Evolutionary conservation across 78 protist genomes (phyloP), one percentile per base, ranked within the genome.

Genomic region (slime mould (Dictyostelium discoideum)): DNA sequence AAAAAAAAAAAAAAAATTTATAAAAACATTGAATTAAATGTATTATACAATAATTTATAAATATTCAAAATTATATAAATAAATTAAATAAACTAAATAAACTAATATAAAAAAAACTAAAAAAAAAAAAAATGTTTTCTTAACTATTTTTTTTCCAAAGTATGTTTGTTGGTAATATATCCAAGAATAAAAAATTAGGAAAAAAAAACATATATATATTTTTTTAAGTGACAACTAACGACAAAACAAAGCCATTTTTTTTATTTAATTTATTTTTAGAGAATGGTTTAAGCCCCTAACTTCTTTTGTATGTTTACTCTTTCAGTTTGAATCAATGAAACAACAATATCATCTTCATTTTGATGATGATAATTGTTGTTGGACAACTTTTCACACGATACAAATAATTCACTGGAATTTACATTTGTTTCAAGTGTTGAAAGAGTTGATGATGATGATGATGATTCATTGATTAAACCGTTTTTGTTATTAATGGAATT

Each of bases 351-450:
- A 54, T 54, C 65, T 54, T 54, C n/a, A 16, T 54, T 54, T 54
- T 54, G 65, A 54, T 13, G 65, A 54, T 60, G 69, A 60, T 14
- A 0, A 20, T 60, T 20, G 69, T 20, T 60, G 69, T 60, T 60
- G 69, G 26, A 54, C 3, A 54, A 60, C 69, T 60, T 20, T 60
- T 60, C 69, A 60, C n/a, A 69, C 24, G 22, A 69, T 69, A 69
- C 77, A 69, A 69, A 69, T 69, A 69, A 5, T 69, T 69, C 77
- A 69, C 26, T 69, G 13, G 77, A 69, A 69, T 69, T 69, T 69
- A 69, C 77, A 69, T 69, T 69, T 69, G 77, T 69, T 11, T 26
- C 0, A 6, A 7, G 26, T 74, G 37, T 73, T 32, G 32, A 24
- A n/a, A 73, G n/a, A 24, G 42, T 24, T 69, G 37, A 32, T n/a